Percentiles rank a stretch among this genome's conserved stretches.
Evolutionary conservation across 257 asterid species (phyloP).

Genomic region (Handroanthus guayacan): DNA sequence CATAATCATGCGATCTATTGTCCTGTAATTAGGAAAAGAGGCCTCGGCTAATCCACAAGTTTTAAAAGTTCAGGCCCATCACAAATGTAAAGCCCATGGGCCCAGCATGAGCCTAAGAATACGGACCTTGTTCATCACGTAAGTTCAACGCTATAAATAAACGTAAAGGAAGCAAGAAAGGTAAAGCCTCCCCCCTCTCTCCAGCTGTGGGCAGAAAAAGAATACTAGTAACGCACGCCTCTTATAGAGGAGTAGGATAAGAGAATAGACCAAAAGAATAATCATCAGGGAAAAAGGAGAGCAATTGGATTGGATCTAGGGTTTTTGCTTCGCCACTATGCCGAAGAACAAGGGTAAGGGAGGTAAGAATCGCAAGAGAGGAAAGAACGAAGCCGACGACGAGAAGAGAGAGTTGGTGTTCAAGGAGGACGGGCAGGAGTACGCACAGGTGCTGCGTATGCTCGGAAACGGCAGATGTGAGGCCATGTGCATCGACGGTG

Average conservation of each 20-base stretch:
- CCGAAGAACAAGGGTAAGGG: conserved; percentile 99
- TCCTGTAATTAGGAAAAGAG: no score
- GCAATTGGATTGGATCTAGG: conserved; percentile 48
- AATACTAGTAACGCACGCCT: not conserved
- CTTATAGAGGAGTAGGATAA: not conserved
- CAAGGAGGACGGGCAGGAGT: conserved; percentile 94
- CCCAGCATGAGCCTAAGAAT: not conserved
- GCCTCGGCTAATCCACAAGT: not conserved
- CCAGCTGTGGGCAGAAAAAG: not conserved
- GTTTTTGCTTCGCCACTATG: conserved; percentile 49
- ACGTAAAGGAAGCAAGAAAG: not conserved
- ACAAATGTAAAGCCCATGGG: not conserved
- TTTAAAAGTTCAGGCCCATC: not conserved
- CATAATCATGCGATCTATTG: no score
- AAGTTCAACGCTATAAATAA: conserved; percentile 14
- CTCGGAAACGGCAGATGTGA: conserved; percentile 94
- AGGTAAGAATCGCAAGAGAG: conserved; percentile 95
- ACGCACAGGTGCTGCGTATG: conserved; percentile 91
- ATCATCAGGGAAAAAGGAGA: not conserved
- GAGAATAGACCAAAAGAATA: not conserved
- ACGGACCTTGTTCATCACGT: not conserved
- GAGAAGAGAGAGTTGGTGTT: conserved; percentile 94
- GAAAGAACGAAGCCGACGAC: conserved; percentile 95
- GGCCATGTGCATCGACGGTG: conserved; percentile 83
- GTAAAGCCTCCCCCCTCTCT: not conserved